These are phyloP conservation scores for Paecilomyces dactylethromorphus DNA, from an alignment of 2,329 filamentous ascomycete genomes.

Conservation along the genomic window DNA sequence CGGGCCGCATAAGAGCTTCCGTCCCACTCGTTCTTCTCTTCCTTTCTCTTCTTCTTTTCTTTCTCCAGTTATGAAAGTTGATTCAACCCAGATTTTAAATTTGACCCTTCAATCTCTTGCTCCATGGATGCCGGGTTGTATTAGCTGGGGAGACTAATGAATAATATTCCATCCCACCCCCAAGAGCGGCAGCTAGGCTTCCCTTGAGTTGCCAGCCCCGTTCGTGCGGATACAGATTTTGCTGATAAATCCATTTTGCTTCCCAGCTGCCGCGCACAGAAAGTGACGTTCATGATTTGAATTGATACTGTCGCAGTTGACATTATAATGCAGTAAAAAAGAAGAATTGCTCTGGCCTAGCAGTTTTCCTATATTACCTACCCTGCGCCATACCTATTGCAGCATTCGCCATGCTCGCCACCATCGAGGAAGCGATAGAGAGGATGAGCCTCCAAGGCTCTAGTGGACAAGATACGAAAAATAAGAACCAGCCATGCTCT, in stretches of 20 bases:
- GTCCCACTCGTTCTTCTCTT: slow-evolving; percentile 13
- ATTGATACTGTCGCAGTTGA: slow-evolving; percentile 7
- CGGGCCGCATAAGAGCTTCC: slow-evolving; percentile 15
- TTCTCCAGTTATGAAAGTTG: slow-evolving; percentile 49
- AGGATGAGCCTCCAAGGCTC: slow-evolving; percentile 17
- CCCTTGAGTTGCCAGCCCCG: slow-evolving; percentile 43
- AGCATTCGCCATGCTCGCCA: slow-evolving; percentile 9
- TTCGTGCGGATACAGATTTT: slow-evolving; percentile 40
- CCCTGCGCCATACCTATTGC: background rate
- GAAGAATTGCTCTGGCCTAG: background rate
- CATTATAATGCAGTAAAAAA: slow-evolving; percentile 19
- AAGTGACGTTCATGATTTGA: background rate
- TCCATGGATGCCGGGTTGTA: slow-evolving; percentile 54
- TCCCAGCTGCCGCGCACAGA: background rate
- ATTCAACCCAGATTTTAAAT: slow-evolving; percentile 48
- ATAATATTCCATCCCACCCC: slow-evolving; percentile 35
- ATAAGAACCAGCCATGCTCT: slow-evolving; percentile 8
- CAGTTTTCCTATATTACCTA: background rate
- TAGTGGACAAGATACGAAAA: slow-evolving; percentile 13
- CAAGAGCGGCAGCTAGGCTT: slow-evolving; percentile 45
- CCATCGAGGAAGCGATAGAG: slow-evolving; percentile 15
- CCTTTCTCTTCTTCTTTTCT: slow-evolving; percentile 25
- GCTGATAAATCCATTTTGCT: slow-evolving; percentile 6
- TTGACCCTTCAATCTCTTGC: slow-evolving; percentile 49
- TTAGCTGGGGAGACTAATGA: slow-evolving; percentile 45